phyloP scores from a whole-genome alignment of 2,329 filamentous ascomycete species.

The Cercospora sojina region DNA sequence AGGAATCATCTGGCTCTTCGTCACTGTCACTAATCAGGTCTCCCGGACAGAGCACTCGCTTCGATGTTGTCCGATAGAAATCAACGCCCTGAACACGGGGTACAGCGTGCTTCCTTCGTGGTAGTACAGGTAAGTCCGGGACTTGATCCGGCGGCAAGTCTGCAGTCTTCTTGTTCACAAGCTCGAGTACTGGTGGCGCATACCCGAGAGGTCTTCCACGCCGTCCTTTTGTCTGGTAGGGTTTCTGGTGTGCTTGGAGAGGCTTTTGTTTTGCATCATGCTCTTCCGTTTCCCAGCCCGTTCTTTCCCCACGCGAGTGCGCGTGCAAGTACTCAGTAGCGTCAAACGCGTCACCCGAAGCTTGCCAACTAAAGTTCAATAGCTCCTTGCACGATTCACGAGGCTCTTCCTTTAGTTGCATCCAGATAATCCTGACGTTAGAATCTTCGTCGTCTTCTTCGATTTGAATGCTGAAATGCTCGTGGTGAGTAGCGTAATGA shows the following conservation, averaged over 20 bases:
- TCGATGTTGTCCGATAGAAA: constrained; percentile 44
- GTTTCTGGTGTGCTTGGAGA: not conserved
- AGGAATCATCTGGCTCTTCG: constrained; percentile 42
- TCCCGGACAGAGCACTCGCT: constrained; percentile 40
- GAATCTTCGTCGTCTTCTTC: constrained; percentile 22
- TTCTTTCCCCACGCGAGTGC: constrained; percentile 40
- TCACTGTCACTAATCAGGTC: constrained; percentile 47
- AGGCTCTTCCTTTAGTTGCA: constrained; percentile 20
- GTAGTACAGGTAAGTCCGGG: constrained; percentile 20
- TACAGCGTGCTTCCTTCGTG: constrained; percentile 38
- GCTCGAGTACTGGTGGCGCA: not conserved
- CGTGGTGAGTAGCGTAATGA: constrained; percentile 40
- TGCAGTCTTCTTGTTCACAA: constrained; percentile 11
- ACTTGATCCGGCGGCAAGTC: constrained; percentile 27
- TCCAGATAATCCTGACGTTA: constrained; percentile 17
- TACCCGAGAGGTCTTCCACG: not conserved
- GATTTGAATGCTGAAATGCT: constrained; percentile 37
- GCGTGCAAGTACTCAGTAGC: constrained; percentile 21
- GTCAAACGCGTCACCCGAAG: constrained; percentile 40
- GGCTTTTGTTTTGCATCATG: not conserved
- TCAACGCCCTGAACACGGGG: constrained; percentile 40
- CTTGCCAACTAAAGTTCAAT: constrained; percentile 35
- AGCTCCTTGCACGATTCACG: constrained; percentile 15
- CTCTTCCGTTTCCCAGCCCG: constrained; percentile 27
- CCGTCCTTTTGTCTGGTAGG: not conserved